Base-by-base conservation (phyloP, 2,329 filamentous ascomycete genomes). In the Botrytis hyacinthi region DNA sequence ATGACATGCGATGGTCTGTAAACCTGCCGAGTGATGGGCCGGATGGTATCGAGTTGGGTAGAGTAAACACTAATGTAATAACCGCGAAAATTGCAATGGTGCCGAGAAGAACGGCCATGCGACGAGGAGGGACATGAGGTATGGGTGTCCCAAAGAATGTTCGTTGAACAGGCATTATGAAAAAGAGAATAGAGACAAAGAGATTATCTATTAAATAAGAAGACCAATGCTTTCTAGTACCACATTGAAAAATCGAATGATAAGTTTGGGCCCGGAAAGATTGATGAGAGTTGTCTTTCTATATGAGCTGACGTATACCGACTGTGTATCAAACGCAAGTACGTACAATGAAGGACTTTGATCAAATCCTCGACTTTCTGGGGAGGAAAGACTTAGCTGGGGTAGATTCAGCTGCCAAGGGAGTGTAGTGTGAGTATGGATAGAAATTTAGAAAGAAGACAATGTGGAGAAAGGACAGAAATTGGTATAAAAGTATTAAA, bases 1-100 rank as follows among this genome's bases (percentile, higher is more conserved):
- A 82, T 22, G 86, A 84, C 66, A 85, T 82, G 75, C 85, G 87
- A 79, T 84, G 84, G 76, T 87, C 85, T 77, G 85, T 82, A 63
- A 84, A 84, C 75, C 83, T 83, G 68, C 84, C 85, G n/a, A 88
- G 81, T 70, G 84, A 85, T 42, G 86, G 84, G 29, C 85, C 83
- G 1, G 84, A 80, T n/a, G 85, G 85, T 70, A 87, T 83, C 48
- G 83, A 80, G 76, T 82, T 84, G 29, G 86, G 85, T 18, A 89
- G 81, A 22, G 85, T 85, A 75, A 87, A 84, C 76, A 90, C 82
- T 69, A 89, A 83, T 62, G 84, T 85, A 77, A 87, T 83, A 73
- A 90, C 78, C 74, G 86, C 87, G 76, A 89, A 86, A 57, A 89
- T 75, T 74, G 85, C 84, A 63, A 90, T 82, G 72, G 82, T 80